Evolutionary conservation across 2,329 filamentous ascomycete species (phyloP), one percentile per base, ranked within the genome.

Genomic region (Cryoendolithus antarcticus): DNA sequence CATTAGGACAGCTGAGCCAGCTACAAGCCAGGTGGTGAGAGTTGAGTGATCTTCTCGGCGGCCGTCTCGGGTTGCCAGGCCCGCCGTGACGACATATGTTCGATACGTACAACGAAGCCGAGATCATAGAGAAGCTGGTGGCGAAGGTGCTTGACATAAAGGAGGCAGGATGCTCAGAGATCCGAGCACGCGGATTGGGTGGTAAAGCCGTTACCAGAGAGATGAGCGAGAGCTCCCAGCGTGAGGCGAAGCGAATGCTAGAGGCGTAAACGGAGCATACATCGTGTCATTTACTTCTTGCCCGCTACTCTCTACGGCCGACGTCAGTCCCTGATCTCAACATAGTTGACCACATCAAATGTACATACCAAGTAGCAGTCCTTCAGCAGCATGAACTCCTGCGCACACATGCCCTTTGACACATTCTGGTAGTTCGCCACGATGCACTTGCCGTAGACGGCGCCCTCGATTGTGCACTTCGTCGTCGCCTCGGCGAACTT

Each of bases 371-470:
- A 55, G 56, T 86, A 93, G 57, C 89, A 96, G 49, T 93, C 71
- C 59, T 93, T 94, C 36, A 96, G 61, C 48, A 67, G 77, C 61
- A 91, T 67, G 51, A 98, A 96, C 56, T 95, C 86, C 42, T 76
- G 77, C 4, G 72, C 70, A 56, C 91, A 98, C 69, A 91, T 91
- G 57, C 95, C 85, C 57, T 93, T 93, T 51, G 86, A 75, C 3
- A 94, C 76, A 3, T 86, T 76, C 56, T 89, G 89, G 63, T 93
- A 96, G 57, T 96, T 89, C 30, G 77, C 75, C 37, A 89, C 74
- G 47, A 98, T 79, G 59, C 91, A 98, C 68, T 86, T 88, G 49
- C 89, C 91, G 56, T 96, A 98, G 9, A 75, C 69, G 2, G 85
- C 71, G 38, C 85, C 82, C 88, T 96, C 15, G 8, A 15, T 24